Base-by-base conservation (phyloP, 1,284 basidiomycete genomes). In the Thecaphora thlaspeos region DNA sequence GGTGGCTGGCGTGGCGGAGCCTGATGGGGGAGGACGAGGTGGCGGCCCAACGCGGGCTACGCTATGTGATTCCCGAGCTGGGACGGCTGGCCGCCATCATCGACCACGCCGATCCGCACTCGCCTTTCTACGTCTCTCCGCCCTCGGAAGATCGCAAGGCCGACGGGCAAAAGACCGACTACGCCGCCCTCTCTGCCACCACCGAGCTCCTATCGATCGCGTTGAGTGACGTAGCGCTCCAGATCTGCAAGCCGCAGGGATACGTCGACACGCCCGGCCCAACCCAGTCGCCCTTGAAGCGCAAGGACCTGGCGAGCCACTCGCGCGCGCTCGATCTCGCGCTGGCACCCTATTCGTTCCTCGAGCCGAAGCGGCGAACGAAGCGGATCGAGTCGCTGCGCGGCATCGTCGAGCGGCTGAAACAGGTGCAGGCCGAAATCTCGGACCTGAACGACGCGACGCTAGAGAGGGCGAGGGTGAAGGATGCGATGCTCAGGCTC, bases 1-100 rank as follows among this genome's bases (percentile, higher is more conserved):
- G 49, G 37, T 63, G 55, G 52, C 21, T 63, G 17, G 52, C 52
- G 8, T 63, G 55, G 55, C 23, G 43, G 2, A 49, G 43, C 9
- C 19, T 63, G 55, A 50, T 18, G 9, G 47, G 44, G 8, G 46
- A 47, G 19, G 34, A 36, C 22, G 37, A 32, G 10, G 45, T 28
- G n/a, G 48, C 43, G 2, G 36, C 17, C 19, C 43, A 46, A n/a
- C 26, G 28, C 22, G 14, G 9, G 17, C 19, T 9, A 15, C 24
- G 24, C 9, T 48, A 46, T 7, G 37, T 19, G 14, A 45, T 48
- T 12, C n/a, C 56, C 14, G 59, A 61, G 18, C 37, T 64, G 7
- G 42, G 46, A 1, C 34, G 43, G 30, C 42, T 64, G 3, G 40
- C 32, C 4, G 26, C 21, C 4, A 51, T 52, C 40, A 28, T 64